A percentile compares a stretch with the other conserved stretches of the same genome.
These are phyloP conservation scores for Cryptomeria japonica DNA, from an alignment of 75 land plant species.

Conservation along the genomic window DNA sequence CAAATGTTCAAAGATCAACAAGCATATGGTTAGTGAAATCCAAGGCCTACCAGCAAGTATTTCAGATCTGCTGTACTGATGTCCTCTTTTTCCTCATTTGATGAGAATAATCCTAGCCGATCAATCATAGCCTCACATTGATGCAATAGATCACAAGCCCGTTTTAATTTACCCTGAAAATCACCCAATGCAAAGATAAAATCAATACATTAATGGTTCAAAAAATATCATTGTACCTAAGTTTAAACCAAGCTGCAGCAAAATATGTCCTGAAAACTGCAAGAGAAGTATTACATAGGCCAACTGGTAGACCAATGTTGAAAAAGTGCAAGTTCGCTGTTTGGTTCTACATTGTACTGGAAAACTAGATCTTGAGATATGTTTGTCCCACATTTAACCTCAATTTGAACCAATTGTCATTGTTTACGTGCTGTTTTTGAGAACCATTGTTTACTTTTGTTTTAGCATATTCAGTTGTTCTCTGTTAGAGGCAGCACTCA, in stretches of 20 bases:
- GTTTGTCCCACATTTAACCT: conserved; percentile 55
- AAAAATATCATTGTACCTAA: neutral
- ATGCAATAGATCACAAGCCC: conserved; percentile 52
- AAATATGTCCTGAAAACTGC: neutral
- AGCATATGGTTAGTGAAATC: neutral
- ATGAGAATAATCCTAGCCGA: conserved; percentile 87
- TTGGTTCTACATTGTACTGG: conserved; percentile 61
- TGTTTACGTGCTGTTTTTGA: neutral
- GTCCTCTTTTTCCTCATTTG: conserved; percentile 88
- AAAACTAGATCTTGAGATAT: conserved; percentile 71
- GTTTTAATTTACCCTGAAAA: conserved; percentile 59
- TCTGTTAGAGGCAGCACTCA: neutral
- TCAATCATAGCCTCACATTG: conserved; percentile 64
- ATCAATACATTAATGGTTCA: neutral
- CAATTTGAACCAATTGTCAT: conserved; percentile 28
- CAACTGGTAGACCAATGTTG: conserved; percentile 84
- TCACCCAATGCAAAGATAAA: neutral
- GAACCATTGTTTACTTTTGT: neutral
- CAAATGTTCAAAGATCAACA: neutral
- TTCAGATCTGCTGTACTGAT: conserved; percentile 90
- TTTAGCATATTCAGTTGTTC: neutral
- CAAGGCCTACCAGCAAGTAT: conserved; percentile 74
- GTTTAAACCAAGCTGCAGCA: neutral
- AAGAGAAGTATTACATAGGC: conserved; percentile 43
- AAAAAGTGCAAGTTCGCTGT: conserved; percentile 65